Percentiles rank a stretch among this genome's conserved stretches.
These are phyloP conservation scores for Hordeum marinum DNA, from an alignment of 176 grass and related monocot genomes.

Conservation along the genomic window DNA sequence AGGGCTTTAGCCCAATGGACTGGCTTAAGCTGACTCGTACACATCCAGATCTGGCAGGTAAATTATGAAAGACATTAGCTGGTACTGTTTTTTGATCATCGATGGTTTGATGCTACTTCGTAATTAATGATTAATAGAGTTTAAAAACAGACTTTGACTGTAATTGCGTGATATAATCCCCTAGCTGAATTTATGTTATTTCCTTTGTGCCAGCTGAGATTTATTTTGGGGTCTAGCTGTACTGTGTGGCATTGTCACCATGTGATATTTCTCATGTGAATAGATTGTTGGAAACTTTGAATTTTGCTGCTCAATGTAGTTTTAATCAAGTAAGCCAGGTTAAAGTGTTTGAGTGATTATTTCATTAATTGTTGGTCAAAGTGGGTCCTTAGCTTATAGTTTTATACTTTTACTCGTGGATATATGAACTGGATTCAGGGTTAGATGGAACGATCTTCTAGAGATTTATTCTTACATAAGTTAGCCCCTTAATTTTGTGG, in stretches of 20 bases:
- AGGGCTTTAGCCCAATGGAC: slow-evolving; percentile 90
- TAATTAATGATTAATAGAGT: background rate
- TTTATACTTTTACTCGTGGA: background rate
- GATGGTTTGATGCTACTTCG: background rate
- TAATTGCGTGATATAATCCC: background rate
- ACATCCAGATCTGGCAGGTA: slow-evolving; percentile 89
- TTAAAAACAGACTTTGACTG: background rate
- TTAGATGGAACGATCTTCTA: background rate
- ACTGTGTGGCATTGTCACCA: background rate
- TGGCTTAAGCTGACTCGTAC: slow-evolving; percentile 84
- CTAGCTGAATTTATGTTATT: background rate
- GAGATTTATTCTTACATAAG: background rate
- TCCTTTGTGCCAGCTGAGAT: background rate
- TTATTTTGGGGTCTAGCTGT: background rate
- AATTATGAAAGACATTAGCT: background rate
- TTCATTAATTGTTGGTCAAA: background rate
- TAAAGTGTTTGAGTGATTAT: background rate
- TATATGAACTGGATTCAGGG: background rate
- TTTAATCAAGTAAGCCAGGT: background rate
- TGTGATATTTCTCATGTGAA: background rate
- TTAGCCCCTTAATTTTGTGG: slow-evolving; percentile 3
- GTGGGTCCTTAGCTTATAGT: background rate
- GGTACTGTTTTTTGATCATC: background rate
- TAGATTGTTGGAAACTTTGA: background rate
- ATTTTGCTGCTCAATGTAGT: background rate